Evolutionary conservation across 345 rosid genomes (phyloP), one percentile per base, ranked within the genome.

Genomic region (Eucalyptus paniculata): DNA sequence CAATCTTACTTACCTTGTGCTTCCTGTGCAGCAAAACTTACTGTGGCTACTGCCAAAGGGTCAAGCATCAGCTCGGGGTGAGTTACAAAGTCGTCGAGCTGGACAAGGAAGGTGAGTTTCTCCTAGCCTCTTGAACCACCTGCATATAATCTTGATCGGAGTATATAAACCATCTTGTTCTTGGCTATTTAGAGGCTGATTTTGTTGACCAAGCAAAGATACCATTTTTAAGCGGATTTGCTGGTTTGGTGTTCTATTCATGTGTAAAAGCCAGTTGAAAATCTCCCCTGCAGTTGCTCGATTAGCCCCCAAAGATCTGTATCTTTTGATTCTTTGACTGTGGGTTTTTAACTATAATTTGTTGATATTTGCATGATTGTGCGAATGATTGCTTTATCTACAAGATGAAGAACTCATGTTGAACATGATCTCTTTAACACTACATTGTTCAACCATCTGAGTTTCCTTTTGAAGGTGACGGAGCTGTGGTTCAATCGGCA

Each of bases 41-140:
- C 85, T 96, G 97, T 87, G 94, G 95, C 32, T 96, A 92, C 90
- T 94, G 96, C 91, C 89, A 87, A 58, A 94, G 92, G 92, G 96
- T 94, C 89, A 92, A 94, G 94, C 93, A 93, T 93, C 88, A 94
- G 91, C 90, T 94, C 4, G 95, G 95, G 88, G 95, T 94, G 50
- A 88, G 67, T 87, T 94, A 87, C 92, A 93, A 95, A 81, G 91
- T 89, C 67, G 67, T 94, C 21, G 95, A 96, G 89, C 88, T 95
- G 72, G 93, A 96, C 87, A 87, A 88, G 87, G 92, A 91, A 91
- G 89, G 95, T 94, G 92, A 62, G 92, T 49, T 32, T 86, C 86
- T 50, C 34, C 65, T 32, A 50, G 42, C 49, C 24, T 77, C 58
- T n/a, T 40, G 83, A 37, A 9, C 45, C 2, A 4, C 49, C 34